Evolutionary conservation across 2,329 filamentous ascomycete genomes (phyloP), one percentile per base, ranked within the genome.

Genomic region (Epicoccum sorghinum): DNA sequence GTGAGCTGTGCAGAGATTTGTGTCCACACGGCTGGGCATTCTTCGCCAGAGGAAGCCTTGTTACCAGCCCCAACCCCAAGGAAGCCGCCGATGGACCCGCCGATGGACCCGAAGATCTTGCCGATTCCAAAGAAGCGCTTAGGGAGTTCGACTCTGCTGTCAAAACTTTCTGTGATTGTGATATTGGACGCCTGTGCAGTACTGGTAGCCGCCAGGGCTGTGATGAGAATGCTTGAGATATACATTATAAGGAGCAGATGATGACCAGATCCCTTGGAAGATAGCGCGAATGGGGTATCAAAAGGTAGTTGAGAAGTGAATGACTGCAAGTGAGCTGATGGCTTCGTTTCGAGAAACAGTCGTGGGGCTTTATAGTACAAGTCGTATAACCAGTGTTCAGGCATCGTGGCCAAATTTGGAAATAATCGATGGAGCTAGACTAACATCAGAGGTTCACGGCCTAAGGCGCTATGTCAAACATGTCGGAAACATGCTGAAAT

Each of bases 1-100:
- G 71, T 73, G 29, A 74, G 67, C 22, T 62, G 63, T 4, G 60
- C 61, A 4, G 71, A 71, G 29, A 74, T 72, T 9, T 72, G 60
- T 6, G 29, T 58, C 71, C 71, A 74, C 3, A 73, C 66, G 22
- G 62, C 40, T n/a, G 71, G 71, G 44, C 70, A 73, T 25, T 33
- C 32, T 18, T 18, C 18, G 18, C 18, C 18, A 18, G 18, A 18
- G 18, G 18, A 18, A 18, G 18, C 18, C 18, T 18, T 18, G 18
- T 18, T 18, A 18, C 18, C 18, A 18, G 18, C 18, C 6, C 27
- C 27, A 29, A 29, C 27, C 9, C 27, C 27, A 29, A 29, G 27
- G 1, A 29, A 7, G 27, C 27, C 9, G 9, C 6, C 9, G 9
- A 29, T 29, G 18, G 29, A 30, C 29, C 29, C 29, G 29, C 29